A percentile compares a stretch with the other conserved stretches of the same genome.
Conservation (phyloP, 2,329 filamentous ascomycete species). For the Aspergillus arachidicola region DNA sequence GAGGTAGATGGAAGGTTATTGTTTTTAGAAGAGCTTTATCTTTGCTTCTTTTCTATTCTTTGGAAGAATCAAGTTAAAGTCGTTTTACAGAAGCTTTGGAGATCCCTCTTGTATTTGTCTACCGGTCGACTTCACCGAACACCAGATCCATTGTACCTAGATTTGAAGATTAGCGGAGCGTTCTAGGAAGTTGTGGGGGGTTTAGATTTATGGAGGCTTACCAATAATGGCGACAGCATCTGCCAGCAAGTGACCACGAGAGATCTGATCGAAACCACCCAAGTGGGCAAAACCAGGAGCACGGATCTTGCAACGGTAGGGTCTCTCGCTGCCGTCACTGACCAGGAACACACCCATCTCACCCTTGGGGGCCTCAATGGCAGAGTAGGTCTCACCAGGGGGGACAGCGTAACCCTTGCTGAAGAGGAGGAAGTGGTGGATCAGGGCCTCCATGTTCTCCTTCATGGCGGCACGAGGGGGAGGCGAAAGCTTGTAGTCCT, state of each 20-base stretch:
- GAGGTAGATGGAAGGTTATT: conserved; percentile 4
- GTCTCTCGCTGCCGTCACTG: conserved; percentile 92
- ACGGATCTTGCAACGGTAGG: conserved; percentile 96
- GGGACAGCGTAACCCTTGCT: conserved; percentile 98
- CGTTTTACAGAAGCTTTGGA: conserved; percentile 21
- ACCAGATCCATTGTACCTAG: conserved; percentile 77
- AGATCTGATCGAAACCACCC: conserved; percentile 89
- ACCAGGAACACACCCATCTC: conserved; percentile 99
- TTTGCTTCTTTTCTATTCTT: conserved; percentile 8
- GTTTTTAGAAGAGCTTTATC: background rate
- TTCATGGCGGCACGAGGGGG: conserved; percentile 98
- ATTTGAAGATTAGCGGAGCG: conserved; percentile 15
- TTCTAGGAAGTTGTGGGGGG: too few species aligned
- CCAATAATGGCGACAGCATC: conserved; percentile 95
- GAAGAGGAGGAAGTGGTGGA: conserved; percentile 98
- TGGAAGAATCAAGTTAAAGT: background rate
- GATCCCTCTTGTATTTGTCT: conserved; percentile 25
- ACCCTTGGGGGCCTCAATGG: conserved; percentile 98
- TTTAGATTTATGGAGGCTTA: conserved; percentile 32
- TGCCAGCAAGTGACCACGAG: conserved; percentile 87
- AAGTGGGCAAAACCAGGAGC: conserved; percentile 96
- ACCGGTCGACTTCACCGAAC: conserved; percentile 71
- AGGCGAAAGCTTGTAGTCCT: conserved; percentile 98
- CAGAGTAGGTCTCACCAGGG: conserved; percentile 95
- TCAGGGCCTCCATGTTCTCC: conserved; percentile 99